These are phyloP conservation scores for Corchorus olitorius DNA, from an alignment of 345 rosid species.

Conservation along the genomic window DNA sequence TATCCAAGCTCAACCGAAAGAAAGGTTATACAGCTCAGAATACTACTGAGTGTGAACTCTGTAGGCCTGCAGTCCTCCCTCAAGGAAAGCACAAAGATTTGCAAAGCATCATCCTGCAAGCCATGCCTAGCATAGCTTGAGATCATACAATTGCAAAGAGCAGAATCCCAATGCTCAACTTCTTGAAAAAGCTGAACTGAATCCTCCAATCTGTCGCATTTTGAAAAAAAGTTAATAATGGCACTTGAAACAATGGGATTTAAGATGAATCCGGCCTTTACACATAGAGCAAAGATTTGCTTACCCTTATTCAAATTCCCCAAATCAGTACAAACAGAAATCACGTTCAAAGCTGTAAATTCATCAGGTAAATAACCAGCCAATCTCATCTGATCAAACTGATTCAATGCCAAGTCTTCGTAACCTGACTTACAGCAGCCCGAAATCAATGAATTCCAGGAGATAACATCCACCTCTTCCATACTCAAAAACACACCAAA, in stretches of 20 bases:
- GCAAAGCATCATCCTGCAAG: constrained; percentile 52
- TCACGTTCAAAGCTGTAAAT: constrained; percentile 48
- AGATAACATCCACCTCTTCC: constrained; percentile 53
- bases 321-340: constrained; percentile 51
- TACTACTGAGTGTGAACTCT: constrained; percentile 57
- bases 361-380: constrained; percentile 51
- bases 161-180: constrained; percentile 51
- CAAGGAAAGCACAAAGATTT: constrained; percentile 39
- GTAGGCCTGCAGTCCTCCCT: constrained; percentile 52
- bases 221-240: constrained; percentile 68
- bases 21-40: constrained; percentile 47
- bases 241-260: constrained; percentile 75
- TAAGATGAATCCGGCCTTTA: constrained; percentile 66
- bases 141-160: constrained; percentile 58
- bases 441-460: constrained; percentile 75
- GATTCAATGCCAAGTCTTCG: constrained; percentile 45
- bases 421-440: constrained; percentile 48
- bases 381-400: constrained; percentile 50
- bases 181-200: constrained; percentile 60
- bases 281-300: constrained; percentile 58
- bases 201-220: constrained; percentile 78
- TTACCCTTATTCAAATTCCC: constrained; percentile 63
- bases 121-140: constrained; percentile 58
- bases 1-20: constrained; percentile 50
- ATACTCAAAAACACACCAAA: constrained; percentile 51